Percentiles rank a stretch among this genome's conserved stretches.
These are phyloP conservation scores for Wallacemonas sp. DNA, from an alignment of 208 protist genomes.

Conservation along the genomic window DNA sequence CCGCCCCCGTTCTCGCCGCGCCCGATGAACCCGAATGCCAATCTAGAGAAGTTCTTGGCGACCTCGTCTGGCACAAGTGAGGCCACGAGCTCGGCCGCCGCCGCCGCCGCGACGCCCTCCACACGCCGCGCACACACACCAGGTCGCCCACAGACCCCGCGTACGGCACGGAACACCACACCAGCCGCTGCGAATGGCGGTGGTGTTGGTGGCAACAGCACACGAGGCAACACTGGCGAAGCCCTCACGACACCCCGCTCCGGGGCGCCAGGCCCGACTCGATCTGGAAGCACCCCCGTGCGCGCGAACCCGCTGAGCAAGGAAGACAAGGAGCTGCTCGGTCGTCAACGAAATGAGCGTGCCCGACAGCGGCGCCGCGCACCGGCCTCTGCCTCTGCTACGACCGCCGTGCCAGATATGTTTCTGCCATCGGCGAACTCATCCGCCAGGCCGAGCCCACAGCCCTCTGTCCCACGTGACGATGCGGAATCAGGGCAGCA, in stretches of 20 bases:
- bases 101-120: not conserved
- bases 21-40: not conserved
- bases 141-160: not conserved
- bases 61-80: conserved; percentile 6
- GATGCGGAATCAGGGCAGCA: not conserved
- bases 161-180: not conserved
- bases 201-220: too few relatives aligned
- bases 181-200: too few relatives aligned
- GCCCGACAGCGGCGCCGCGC: conserved; percentile 21
- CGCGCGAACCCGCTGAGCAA: conserved; percentile 20
- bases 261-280: not conserved
- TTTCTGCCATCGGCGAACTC: not conserved
- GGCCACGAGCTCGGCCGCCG: not conserved
- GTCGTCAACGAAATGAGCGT: conserved; percentile 18
- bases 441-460: not conserved
- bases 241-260: not conserved
- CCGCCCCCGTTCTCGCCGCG: conserved; percentile 1
- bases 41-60: not conserved
- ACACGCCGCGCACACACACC: conserved; percentile 7
- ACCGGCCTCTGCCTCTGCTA: too few relatives aligned
- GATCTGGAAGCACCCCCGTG: not conserved
- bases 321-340: conserved; percentile 33
- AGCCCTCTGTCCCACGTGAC: conserved; percentile 2
- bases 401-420: not conserved
- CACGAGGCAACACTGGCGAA: not conserved